Conservation (phyloP, 2,329 filamentous ascomycete species). For the Pseudogymnoascus sp. region DNA sequence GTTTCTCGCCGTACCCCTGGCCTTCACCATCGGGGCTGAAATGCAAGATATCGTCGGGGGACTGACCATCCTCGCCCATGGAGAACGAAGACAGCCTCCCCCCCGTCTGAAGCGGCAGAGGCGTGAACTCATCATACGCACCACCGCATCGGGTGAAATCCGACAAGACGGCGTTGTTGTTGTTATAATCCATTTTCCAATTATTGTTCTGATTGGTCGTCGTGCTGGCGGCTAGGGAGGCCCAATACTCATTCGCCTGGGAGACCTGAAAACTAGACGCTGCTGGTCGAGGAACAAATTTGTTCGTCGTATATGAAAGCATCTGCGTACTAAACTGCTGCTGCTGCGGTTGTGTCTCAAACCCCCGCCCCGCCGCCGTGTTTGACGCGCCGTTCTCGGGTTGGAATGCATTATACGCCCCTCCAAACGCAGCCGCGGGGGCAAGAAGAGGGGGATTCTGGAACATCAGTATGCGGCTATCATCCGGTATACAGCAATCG, state of each 20-base stretch:
- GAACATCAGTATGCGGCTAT: background rate
- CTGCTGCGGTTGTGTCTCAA: background rate
- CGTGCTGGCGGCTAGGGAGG: background rate
- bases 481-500: background rate
- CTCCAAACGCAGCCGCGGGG: background rate
- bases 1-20: background rate
- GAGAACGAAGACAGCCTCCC: background rate
- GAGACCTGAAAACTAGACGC: background rate
- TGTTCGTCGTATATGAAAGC: background rate
- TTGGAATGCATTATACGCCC: background rate
- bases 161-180: background rate
- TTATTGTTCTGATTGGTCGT: background rate
- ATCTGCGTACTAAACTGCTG: background rate
- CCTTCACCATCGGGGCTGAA: background rate
- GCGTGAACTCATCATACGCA: background rate
- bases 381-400: background rate
- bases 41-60: background rate
- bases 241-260: background rate
- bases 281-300: background rate
- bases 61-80: background rate
- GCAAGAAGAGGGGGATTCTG: background rate
- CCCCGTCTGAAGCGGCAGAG: background rate
- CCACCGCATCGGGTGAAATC: too few species aligned
- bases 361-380: background rate
- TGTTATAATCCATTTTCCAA: background rate